These are phyloP conservation scores for Tetrapisispora fleetii DNA, from an alignment of 805 yeast genomes.

Conservation along the genomic window DNA sequence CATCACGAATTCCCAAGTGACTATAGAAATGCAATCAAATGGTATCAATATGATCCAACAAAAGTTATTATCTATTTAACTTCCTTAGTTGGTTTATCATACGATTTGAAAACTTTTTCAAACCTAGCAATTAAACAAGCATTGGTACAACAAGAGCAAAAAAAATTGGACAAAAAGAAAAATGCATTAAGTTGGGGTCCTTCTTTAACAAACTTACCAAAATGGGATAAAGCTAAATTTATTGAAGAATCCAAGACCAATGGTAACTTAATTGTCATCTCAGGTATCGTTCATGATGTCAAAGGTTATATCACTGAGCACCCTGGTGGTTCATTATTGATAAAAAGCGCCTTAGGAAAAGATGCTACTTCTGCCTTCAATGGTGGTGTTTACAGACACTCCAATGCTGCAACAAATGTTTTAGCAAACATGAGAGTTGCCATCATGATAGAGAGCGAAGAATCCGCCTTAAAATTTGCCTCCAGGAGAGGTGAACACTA, in stretches of 20 bases:
- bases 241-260: slow-evolving; percentile 40
- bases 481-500: slow-evolving; percentile 29
- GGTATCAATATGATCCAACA: slow-evolving; percentile 86
- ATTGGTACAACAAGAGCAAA: slow-evolving; percentile 71
- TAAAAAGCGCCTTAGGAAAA: slow-evolving; percentile 64
- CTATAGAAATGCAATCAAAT: slow-evolving; percentile 76
- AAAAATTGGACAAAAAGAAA: slow-evolving; percentile 60
- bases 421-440: slow-evolving; percentile 79
- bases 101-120: slow-evolving; percentile 65
- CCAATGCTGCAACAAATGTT: slow-evolving; percentile 78
- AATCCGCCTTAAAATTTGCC: slow-evolving; percentile 38
- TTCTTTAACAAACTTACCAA: slow-evolving; percentile 53
- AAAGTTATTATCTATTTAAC: slow-evolving; percentile 49
- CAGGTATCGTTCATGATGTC: slow-evolving; percentile 75
- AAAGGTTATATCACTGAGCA: slow-evolving; percentile 59
- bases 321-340: slow-evolving; percentile 74
- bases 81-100: slow-evolving; percentile 60
- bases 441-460: slow-evolving; percentile 59
- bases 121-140: slow-evolving; percentile 79
- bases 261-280: slow-evolving; percentile 56
- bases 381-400: slow-evolving; percentile 79
- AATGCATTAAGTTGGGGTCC: slow-evolving; percentile 66
- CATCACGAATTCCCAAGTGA: slow-evolving; percentile 87
- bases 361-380: slow-evolving; percentile 79
- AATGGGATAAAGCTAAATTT: slow-evolving; percentile 61